Evolutionary conservation across 2,329 filamentous ascomycete genomes (phyloP).

Genomic region (Dactylellina parvicollis): DNA sequence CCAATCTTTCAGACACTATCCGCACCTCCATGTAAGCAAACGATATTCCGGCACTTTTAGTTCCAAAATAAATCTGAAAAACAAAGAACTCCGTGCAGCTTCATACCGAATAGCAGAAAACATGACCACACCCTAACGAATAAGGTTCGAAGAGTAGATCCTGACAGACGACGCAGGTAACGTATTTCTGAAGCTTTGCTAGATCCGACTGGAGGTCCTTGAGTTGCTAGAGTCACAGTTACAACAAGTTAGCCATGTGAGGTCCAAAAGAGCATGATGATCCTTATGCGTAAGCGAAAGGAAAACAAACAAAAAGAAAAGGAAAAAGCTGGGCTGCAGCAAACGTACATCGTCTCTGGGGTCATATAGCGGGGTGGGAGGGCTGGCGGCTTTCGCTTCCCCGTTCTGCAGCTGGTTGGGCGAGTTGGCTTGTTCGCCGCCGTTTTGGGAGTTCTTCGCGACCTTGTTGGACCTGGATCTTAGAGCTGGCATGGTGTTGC

Average conservation of each 20-base stretch:
- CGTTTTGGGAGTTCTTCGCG: conserved; percentile 44
- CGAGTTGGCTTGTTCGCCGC: conserved; percentile 16
- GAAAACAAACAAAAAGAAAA: conserved; percentile 1
- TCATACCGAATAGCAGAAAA: conserved; percentile 58
- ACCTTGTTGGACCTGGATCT: conserved; percentile 50
- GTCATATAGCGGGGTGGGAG: conserved; percentile 41
- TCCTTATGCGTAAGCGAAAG: neutral
- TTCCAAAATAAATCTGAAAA: neutral
- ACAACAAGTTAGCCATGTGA: conserved; percentile 18
- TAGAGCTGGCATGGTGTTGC: conserved; percentile 40
- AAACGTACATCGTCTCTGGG: conserved; percentile 49
- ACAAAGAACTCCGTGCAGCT: neutral
- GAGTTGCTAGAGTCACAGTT: conserved; percentile 59
- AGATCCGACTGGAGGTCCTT: conserved; percentile 57
- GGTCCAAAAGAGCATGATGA: conserved; percentile 40
- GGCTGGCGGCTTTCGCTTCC: conserved; percentile 23
- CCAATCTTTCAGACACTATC: conserved; percentile 58
- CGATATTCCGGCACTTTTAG: neutral
- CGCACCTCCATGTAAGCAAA: neutral
- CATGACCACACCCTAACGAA: conserved; percentile 58
- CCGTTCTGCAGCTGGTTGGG: conserved; percentile 36
- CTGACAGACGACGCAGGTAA: conserved; percentile 59
- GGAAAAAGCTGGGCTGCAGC: conserved; percentile 19
- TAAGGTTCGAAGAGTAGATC: conserved; percentile 59
- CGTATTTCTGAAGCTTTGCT: conserved; percentile 58